Percentiles rank a stretch among this genome's conserved stretches.
phyloP scores from a whole-genome alignment of 2,329 filamentous ascomycete species.

The Thelonectria discophora region DNA sequence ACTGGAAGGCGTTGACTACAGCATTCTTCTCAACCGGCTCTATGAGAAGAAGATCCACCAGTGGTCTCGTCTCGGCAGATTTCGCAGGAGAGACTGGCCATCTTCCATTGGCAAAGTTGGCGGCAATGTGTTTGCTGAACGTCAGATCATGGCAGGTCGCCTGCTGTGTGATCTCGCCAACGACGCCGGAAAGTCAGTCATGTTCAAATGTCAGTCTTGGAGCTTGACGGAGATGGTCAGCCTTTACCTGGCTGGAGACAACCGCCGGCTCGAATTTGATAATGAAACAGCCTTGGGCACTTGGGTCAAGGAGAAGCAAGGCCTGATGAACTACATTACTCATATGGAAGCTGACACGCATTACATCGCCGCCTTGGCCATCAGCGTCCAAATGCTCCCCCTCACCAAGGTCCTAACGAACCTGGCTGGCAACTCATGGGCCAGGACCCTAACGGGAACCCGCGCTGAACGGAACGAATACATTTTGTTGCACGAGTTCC shows the following conservation, averaged over 20 bases:
- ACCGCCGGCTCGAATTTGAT: constrained; percentile 83
- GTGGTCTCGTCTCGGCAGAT: constrained; percentile 91
- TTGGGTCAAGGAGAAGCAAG: constrained; percentile 80
- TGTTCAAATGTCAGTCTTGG: constrained; percentile 98
- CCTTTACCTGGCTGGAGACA: constrained; percentile 80
- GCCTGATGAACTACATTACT: constrained; percentile 90
- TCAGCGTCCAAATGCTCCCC: constrained; percentile 90
- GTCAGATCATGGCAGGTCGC: constrained; percentile 87
- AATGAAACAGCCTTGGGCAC: constrained; percentile 86
- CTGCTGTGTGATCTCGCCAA: constrained; percentile 94
- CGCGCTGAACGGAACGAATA: constrained; percentile 98
- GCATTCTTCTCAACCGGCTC: constrained; percentile 85
- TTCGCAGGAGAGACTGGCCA: constrained; percentile 88
- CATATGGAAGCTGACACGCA: constrained; percentile 97
- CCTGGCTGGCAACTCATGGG: constrained; percentile 97
- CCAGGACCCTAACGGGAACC: constrained; percentile 92
- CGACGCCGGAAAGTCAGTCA: constrained; percentile 95
- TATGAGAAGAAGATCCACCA: constrained; percentile 90
- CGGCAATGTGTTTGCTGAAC: constrained; percentile 91
- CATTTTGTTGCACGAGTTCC: constrained; percentile 96
- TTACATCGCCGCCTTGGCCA: constrained; percentile 89
- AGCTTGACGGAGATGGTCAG: constrained; percentile 97
- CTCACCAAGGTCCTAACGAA: constrained; percentile 96
- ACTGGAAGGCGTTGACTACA: constrained; percentile 97
- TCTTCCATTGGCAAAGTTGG: constrained; percentile 84